Evolutionary conservation across 768 basidiomycete species (phyloP).

Genomic region (Boletus patriciae): DNA sequence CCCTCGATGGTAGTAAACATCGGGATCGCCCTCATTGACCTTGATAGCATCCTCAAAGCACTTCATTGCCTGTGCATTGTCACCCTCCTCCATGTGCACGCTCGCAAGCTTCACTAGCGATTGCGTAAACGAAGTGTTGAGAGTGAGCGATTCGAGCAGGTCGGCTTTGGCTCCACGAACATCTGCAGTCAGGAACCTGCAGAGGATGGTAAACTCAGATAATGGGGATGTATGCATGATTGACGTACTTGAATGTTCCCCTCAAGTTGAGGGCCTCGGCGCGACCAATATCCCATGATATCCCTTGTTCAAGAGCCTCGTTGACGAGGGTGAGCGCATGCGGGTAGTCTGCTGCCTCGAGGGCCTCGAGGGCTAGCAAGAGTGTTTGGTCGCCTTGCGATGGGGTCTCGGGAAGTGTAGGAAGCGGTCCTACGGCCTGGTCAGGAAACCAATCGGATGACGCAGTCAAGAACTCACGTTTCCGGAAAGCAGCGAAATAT

Average conservation of each 20-base stretch:
- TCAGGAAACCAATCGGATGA: constrained; percentile 4
- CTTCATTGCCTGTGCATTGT: constrained; percentile 77
- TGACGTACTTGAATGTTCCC: constrained; percentile 88
- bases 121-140: constrained; percentile 74
- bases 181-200: constrained; percentile 86
- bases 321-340: constrained; percentile 79
- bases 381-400: constrained; percentile 84
- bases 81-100: constrained; percentile 94
- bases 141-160: constrained; percentile 69
- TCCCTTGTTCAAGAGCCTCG: constrained; percentile 84
- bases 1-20: constrained; percentile 98
- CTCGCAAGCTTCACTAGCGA: constrained; percentile 95
- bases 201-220: background rate
- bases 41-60: constrained; percentile 89
- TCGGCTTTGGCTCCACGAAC: constrained; percentile 80
- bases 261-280: constrained; percentile 91
- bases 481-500: constrained; percentile 96
- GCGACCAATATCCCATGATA: constrained; percentile 70
- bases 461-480: constrained; percentile 52
- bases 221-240: background rate
- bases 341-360: constrained; percentile 79
- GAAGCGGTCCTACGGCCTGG: constrained; percentile 53
- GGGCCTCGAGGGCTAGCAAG: constrained; percentile 74
- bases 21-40: constrained; percentile 81
- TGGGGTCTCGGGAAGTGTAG: constrained; percentile 69